A percentile compares a stretch with the other conserved stretches of the same genome.
phyloP scores from a whole-genome alignment of 2,329 filamentous ascomycete genomes.

The Aspergillus fructus region DNA sequence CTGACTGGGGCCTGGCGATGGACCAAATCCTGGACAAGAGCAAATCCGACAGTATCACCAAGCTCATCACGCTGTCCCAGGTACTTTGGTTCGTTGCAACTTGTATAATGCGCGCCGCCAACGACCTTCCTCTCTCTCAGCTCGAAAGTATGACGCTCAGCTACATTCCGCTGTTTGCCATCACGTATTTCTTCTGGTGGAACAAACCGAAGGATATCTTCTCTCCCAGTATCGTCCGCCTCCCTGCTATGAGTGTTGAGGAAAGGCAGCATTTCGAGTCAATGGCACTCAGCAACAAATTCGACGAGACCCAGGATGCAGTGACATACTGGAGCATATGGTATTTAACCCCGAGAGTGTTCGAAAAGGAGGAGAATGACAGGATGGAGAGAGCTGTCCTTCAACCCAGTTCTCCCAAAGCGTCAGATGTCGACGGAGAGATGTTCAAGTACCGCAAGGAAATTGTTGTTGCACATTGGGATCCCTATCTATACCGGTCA shows the following conservation, averaged over 20 bases:
- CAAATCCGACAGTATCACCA: slow-evolving; percentile 6
- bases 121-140: slow-evolving; percentile 1
- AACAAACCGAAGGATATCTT: slow-evolving; percentile 3
- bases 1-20: neutral
- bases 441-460: neutral
- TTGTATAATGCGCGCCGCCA: neutral
- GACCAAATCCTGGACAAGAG: neutral
- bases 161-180: slow-evolving; percentile 1
- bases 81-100: slow-evolving; percentile 2
- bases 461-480: slow-evolving; percentile 5
- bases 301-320: neutral
- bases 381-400: too few relatives aligned
- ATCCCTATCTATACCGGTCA: slow-evolving; percentile 3
- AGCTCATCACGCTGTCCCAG: slow-evolving; percentile 3
- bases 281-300: slow-evolving; percentile 1
- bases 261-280: neutral
- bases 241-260: neutral
- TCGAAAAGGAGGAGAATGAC: slow-evolving; percentile 1
- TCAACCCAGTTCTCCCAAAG: too few relatives aligned
- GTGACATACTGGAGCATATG: slow-evolving; percentile 3
- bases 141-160: slow-evolving; percentile 7
- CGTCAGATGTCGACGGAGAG: neutral
- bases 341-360: slow-evolving; percentile 1
- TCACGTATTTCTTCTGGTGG: slow-evolving; percentile 12
- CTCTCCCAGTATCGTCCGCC: neutral